Evolutionary conservation across 306 rosid species (phyloP).

Genomic region (Leucaena leucocephala): DNA sequence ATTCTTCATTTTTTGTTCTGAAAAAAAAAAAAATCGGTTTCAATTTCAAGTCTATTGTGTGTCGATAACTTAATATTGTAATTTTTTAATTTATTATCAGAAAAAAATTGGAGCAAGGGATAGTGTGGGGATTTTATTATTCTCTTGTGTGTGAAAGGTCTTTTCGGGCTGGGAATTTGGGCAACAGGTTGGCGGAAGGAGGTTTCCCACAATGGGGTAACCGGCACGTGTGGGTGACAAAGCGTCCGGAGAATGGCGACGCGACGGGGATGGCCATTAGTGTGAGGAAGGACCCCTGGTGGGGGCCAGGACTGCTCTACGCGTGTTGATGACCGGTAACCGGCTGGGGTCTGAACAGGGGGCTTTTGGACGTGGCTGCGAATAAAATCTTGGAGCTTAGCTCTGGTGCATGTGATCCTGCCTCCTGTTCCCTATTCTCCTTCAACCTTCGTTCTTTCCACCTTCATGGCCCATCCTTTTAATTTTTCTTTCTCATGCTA

Average conservation of each 20-base stretch:
- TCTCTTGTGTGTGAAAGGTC: conserved; percentile 46
- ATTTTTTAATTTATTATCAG: conserved; percentile 25
- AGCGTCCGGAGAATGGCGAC: not conserved
- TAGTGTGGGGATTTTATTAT: conserved; percentile 25
- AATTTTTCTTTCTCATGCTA: no score
- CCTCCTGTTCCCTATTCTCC: not conserved
- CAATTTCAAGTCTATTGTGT: no score
- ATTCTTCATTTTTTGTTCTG: conserved; percentile 51
- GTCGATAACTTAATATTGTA: no score
- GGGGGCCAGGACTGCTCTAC: conserved; percentile 52
- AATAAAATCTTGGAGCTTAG: conserved; percentile 11
- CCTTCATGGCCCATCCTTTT: no score
- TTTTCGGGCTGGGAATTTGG: conserved; percentile 59
- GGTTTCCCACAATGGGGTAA: conserved; percentile 65
- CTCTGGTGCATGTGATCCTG: conserved; percentile 44
- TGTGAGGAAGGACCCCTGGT: conserved; percentile 40
- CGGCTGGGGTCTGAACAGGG: conserved; percentile 52
- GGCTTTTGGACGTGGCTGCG: conserved; percentile 46
- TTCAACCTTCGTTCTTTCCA: not conserved
- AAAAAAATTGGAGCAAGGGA: not conserved
- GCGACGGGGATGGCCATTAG: conserved; percentile 51
- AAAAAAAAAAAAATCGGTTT: conserved; percentile 30
- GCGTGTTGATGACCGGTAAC: conserved; percentile 79
- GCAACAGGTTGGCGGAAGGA: conserved; percentile 64
- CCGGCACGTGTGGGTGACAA: conserved; percentile 64